Conservation (phyloP, 2,329 filamentous ascomycete genomes). For the Paracoccidioides brasiliensis region DNA sequence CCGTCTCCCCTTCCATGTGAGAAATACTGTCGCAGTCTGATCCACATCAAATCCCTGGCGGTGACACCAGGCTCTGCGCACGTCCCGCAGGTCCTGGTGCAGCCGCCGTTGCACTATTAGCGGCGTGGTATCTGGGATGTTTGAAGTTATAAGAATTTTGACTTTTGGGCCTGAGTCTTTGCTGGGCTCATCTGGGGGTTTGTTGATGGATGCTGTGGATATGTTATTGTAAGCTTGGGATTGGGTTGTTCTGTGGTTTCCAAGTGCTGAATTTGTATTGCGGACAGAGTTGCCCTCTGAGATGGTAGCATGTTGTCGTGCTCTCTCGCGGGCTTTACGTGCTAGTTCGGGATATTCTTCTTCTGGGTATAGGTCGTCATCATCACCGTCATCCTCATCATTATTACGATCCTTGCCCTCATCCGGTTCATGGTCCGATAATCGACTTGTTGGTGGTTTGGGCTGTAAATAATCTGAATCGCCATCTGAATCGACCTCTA, state of each 20-base stretch:
- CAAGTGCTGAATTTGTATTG: background rate
- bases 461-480: background rate
- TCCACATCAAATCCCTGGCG: conserved; percentile 43
- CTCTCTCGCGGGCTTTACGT: conserved; percentile 30
- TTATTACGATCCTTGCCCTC: conserved; percentile 14
- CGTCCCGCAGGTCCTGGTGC: conserved; percentile 52
- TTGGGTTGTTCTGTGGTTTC: conserved; percentile 4
- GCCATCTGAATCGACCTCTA: background rate
- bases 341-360: conserved; percentile 33
- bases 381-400: conserved; percentile 6
- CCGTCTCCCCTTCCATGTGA: conserved; percentile 64
- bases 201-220: background rate
- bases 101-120: conserved; percentile 54
- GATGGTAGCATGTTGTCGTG: conserved; percentile 9
- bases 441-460: background rate
- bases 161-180: conserved; percentile 38
- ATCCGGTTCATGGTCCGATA: background rate
- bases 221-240: conserved; percentile 8
- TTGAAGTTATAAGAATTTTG: conserved; percentile 55
- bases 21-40: conserved; percentile 46
- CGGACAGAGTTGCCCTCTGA: conserved; percentile 4
- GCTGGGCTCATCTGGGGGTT: conserved; percentile 1
- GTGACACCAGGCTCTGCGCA: conserved; percentile 56
- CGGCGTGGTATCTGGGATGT: conserved; percentile 46
- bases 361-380: conserved; percentile 15